These are phyloP conservation scores for Solanum arcanum DNA, from an alignment of 257 asterid species.

Conservation along the genomic window DNA sequence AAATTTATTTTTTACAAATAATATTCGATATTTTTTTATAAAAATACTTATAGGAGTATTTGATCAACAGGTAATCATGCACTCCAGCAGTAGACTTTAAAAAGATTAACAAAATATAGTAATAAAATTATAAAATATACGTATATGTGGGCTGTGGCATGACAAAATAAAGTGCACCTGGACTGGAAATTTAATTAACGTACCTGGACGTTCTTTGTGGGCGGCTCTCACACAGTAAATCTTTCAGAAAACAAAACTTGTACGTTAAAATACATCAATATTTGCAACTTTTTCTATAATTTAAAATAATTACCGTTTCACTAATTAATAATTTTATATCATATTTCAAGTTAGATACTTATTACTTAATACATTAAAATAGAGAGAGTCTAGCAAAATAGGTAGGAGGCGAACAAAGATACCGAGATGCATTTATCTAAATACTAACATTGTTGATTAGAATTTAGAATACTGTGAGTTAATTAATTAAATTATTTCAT, in stretches of 20 bases:
- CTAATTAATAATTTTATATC: too few relatives aligned
- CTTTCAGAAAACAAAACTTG: not conserved
- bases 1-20: rapidly evolving
- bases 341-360: too few relatives aligned
- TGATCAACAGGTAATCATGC: not conserved
- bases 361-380: too few relatives aligned
- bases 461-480: not conserved
- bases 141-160: not conserved
- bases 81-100: not conserved
- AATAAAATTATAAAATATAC: not conserved
- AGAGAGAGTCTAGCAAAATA: too few relatives aligned
- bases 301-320: too few relatives aligned
- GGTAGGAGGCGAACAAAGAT: too few relatives aligned
- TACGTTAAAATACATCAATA: too few relatives aligned
- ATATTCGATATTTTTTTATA: too few relatives aligned
- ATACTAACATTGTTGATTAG: not conserved
- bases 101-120: not conserved
- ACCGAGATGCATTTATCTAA: too few relatives aligned
- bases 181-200: not conserved
- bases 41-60: too few relatives aligned
- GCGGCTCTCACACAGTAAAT: not conserved
- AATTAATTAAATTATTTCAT: not conserved
- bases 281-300: too few relatives aligned
- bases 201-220: not conserved
- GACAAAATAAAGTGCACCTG: not conserved